Base-by-base conservation (phyloP, 495 filamentous ascomycete genomes). In the Endocarpon pusillum region DNA sequence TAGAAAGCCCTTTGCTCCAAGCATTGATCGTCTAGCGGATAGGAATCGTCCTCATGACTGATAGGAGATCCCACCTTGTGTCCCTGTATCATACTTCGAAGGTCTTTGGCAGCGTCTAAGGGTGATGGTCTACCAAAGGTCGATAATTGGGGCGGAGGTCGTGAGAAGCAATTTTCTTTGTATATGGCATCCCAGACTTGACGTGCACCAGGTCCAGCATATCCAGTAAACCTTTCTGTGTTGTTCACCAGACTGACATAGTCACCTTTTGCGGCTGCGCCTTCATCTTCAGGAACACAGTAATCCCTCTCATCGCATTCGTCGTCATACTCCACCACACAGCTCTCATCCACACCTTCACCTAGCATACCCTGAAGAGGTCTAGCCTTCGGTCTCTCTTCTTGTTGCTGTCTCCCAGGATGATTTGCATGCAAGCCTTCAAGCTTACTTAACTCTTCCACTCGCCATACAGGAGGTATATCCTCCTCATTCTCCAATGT, bases 1-100 rank as follows among this genome's bases (percentile, higher is more conserved):
- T 96, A 83, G 55, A 96, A 97, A 34, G 94, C 89, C 9, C 91
- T 80, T 66, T 97, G 96, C 60, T 97, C 89, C 25, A 96, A 55
- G 46, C 89, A 97, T 44, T 89, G 77, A 42, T 94, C 86, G 43
- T 94, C 84, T 40, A 75, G 53, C 29, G 84, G 75, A 17, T 86
- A 47, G 12, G 19, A 4, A n/a, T 31, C 28, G 28, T 31, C 28
- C n/a, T 0, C 68, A 66, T 9, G 19, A 47, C 37, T 25, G 60
- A 62, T 38, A 67, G 59, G 39, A 53, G 45, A 35, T 69, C 5
- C 12, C 5, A 17, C 53, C 6, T 67, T 62, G 40, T 75, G 61
- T 38, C 74, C 63, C 35, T 78, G 75, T 34, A 97, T 61, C 4
- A 94, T 73, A 31, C 74, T 78, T 32, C 73, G 74, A 52, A 97